A percentile compares a stretch with the other conserved stretches of the same genome.
Conservation (phyloP, 495 filamentous ascomycete genomes). For the Penicillium macrosclerotiorum region DNA sequence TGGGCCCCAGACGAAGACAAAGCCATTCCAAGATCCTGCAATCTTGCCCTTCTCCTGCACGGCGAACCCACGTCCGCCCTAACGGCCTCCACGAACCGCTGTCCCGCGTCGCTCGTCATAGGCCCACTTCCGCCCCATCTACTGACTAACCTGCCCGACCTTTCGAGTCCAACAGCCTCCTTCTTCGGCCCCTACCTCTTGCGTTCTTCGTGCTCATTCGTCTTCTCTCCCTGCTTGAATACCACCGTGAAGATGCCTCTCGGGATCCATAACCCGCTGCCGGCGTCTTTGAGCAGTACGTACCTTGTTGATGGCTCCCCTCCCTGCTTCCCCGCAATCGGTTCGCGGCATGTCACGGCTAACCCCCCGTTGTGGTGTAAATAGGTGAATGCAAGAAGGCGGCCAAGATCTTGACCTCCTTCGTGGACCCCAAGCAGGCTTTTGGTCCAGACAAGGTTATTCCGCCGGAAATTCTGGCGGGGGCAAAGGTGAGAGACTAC, state of each 20-base stretch:
- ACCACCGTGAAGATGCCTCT: constrained; percentile 48
- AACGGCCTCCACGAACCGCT: constrained; percentile 15
- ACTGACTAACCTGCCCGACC: constrained; percentile 27
- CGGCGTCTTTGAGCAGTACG: constrained; percentile 63
- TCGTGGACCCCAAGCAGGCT: constrained; percentile 89
- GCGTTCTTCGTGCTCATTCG: constrained; percentile 6
- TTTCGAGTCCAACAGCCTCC: constrained; percentile 18
- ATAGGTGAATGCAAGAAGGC: constrained; percentile 86
- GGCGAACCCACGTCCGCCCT: too few relatives aligned
- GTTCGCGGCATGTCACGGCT: constrained; percentile 25
- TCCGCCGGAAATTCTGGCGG: constrained; percentile 82
- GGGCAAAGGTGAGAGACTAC: constrained; percentile 71
- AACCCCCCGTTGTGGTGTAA: constrained; percentile 10
- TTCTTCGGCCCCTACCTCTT: constrained; percentile 5
- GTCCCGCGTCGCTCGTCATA: constrained; percentile 27
- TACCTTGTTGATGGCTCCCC: constrained; percentile 13
- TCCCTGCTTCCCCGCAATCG: constrained; percentile 40
- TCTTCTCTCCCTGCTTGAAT: constrained; percentile 12
- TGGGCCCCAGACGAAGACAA: too few relatives aligned
- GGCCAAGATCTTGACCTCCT: constrained; percentile 89
- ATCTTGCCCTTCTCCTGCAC: too few relatives aligned
- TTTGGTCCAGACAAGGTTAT: constrained; percentile 98
- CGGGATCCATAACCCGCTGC: constrained; percentile 68
- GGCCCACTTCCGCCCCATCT: constrained; percentile 37
- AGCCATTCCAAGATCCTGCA: too few relatives aligned